A percentile compares a stretch with the other conserved stretches of the same genome.
phyloP scores from a whole-genome alignment of 2,329 filamentous ascomycete genomes.

The Fusarium brevicatenulatum region DNA sequence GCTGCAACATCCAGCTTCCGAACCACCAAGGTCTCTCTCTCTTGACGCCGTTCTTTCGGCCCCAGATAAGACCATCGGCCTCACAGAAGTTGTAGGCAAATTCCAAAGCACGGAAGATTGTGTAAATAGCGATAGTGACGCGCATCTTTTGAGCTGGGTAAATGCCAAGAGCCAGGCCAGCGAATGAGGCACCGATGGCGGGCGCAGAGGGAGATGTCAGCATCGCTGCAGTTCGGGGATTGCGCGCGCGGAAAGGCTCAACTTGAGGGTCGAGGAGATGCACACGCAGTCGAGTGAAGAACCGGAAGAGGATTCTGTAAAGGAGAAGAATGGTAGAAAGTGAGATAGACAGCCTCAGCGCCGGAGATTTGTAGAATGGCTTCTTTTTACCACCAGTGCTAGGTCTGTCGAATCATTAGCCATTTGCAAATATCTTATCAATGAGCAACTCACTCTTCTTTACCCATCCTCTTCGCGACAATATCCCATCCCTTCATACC shows the following conservation, averaged over 20 bases:
- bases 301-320: constrained; percentile 89
- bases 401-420: constrained; percentile 34
- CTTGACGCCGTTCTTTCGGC: constrained; percentile 61
- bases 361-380: constrained; percentile 71
- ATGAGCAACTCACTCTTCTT: constrained; percentile 55
- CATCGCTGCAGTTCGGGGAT: constrained; percentile 77
- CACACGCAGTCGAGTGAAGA: constrained; percentile 81
- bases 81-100: constrained; percentile 88
- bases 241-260: constrained; percentile 81
- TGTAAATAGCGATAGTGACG: constrained; percentile 83
- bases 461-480: constrained; percentile 59
- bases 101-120: constrained; percentile 83
- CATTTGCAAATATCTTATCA: neutral
- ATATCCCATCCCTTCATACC: constrained; percentile 71
- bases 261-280: constrained; percentile 85
- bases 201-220: constrained; percentile 87
- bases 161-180: constrained; percentile 83
- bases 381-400: constrained; percentile 55
- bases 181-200: constrained; percentile 88
- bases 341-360: constrained; percentile 81
- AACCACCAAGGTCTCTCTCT: constrained; percentile 82
- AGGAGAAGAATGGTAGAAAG: constrained; percentile 87
- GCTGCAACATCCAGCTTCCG: constrained; percentile 85
- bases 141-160: constrained; percentile 74
- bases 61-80: constrained; percentile 75